phyloP scores from a whole-genome alignment of 345 rosid species.

The Passiflora organensis region DNA sequence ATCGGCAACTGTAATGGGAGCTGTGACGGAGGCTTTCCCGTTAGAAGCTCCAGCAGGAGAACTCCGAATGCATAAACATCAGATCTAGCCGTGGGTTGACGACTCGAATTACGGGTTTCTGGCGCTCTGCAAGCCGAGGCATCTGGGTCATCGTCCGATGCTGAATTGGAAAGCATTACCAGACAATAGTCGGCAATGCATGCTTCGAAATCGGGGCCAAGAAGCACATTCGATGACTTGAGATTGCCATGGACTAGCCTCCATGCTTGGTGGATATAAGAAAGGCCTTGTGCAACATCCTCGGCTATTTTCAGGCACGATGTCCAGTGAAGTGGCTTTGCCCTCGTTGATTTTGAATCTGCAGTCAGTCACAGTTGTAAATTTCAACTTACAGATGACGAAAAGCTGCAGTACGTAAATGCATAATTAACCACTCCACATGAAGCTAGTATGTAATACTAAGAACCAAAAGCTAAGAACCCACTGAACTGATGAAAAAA shows the following conservation, averaged over 20 bases:
- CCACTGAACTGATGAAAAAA: no score
- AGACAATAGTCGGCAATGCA: slow-evolving; percentile 78
- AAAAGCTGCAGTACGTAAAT: no score
- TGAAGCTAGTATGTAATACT: no score
- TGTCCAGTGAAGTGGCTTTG: slow-evolving; percentile 94
- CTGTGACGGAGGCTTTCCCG: slow-evolving; percentile 70
- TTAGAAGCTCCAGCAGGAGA: slow-evolving; percentile 68
- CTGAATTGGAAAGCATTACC: slow-evolving; percentile 32
- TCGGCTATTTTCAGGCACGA: slow-evolving; percentile 87
- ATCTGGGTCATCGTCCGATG: slow-evolving; percentile 30
- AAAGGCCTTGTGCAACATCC: slow-evolving; percentile 90
- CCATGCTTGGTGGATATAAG: slow-evolving; percentile 96
- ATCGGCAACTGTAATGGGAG: slow-evolving; percentile 29
- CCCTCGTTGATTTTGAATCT: slow-evolving; percentile 78
- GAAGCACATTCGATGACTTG: slow-evolving; percentile 75
- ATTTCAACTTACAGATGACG: no score
- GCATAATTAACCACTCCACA: no score
- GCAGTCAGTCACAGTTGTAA: no score
- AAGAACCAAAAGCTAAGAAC: no score
- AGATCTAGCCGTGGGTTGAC: slow-evolving; percentile 46
- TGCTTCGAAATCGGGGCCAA: slow-evolving; percentile 90
- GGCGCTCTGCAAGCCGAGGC: slow-evolving; percentile 52
- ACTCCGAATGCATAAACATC: slow-evolving; percentile 78
- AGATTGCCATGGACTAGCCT: slow-evolving; percentile 87
- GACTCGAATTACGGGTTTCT: slow-evolving; percentile 35